Base-by-base conservation (phyloP, 164 flowering plant genomes). In the Tetrastigma voinierianum region DNA sequence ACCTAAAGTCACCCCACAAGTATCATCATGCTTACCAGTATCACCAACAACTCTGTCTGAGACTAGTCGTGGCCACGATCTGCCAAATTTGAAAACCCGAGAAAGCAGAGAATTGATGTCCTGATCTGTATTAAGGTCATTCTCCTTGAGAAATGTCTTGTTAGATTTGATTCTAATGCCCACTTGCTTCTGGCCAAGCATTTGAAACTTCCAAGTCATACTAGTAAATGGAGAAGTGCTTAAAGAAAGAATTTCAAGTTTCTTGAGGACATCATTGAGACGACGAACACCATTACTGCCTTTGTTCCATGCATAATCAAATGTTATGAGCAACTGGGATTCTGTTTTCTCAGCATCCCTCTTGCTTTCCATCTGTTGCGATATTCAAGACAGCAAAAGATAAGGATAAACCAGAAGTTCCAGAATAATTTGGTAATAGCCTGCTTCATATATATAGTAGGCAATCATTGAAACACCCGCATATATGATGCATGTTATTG, bases 231-330 rank as follows among this genome's bases (percentile, higher is more conserved):
- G 67, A 48, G 32, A 32, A 24, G 74, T 62, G 46, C 57, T 67
- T 57, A 84, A 70, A 73, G 72, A 49, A 46, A 52, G 18, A 59
- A 74, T 70, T 9, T 87, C 74, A 8, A 95, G 84, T 67, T 85
- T 90, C 53, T 64, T 23, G 23, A 79, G 74, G 68, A 92, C 59
- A 61, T 90, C 94, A 73, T 78, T 56, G 10, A 74, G 82, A 55
- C 97, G 94, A 4, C 94, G 87, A 24, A 72, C 24, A 25, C 88
- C 90, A 74, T 92, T 92, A 12, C 80, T 70, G 19, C 77, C 89
- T 78, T 78, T 86, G 69, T 91, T 92, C 97, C 97, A 92, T 51
- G 92, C 94, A 76, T 88, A 90, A 72, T 90, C 94, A 74, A 88
- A 90, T 54, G 45, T 74, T 9, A 71, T 59, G 13, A 92, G 87